Evolutionary conservation across 257 asterid species (phyloP), one percentile per base, ranked within the genome.

Genomic region (Oldenlandia corymbosa): DNA sequence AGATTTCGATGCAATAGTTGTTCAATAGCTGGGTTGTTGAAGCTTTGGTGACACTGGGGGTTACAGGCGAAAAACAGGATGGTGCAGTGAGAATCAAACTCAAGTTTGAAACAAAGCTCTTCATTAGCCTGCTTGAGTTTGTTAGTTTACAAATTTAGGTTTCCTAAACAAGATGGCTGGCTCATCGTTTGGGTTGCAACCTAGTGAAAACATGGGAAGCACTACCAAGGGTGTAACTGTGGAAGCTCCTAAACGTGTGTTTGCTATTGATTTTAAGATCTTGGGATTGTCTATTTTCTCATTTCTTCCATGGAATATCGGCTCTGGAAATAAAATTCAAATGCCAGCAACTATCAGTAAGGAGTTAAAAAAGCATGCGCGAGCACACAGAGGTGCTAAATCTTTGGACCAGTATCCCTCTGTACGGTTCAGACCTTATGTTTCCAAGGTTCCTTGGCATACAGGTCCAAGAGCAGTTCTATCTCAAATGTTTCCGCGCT

Each of bases 381-480:
- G 66, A 56, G 70, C 83, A 65, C 81, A 51, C 36, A 64, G 63
- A 41, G 64, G 60, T 65, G 70, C 41, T 20, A 70, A 78, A 36
- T 68, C 86, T 28, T 43, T 63, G 39, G 16, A 78, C 46, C 83
- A 73, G 64, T 76, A 79, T 48, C 75, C 95, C 45, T 45, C 60
- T 11, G 67, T 85, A 70, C 91, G 95, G n/a, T 91, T 88, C 62
- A 83, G 96, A 72, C 98, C 98, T 4, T 91, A 91, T 27, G 96
- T 83, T 47, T 84, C 94, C 30, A 88, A 82, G 78, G 95, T 91
- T 67, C 98, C 96, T 26, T 91, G 98, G 98, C 98, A 91, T 71
- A 88, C 94, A 26, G 98, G 98, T 57, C 74, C 85, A 45, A 74
- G 96, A 77, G 98, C 90, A 46, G 77, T 88, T 61, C 83, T 91